Evolutionary conservation across 2,329 filamentous ascomycete genomes (phyloP), one percentile per base, ranked within the genome.

Genomic region (Sarocladium oryzae): DNA sequence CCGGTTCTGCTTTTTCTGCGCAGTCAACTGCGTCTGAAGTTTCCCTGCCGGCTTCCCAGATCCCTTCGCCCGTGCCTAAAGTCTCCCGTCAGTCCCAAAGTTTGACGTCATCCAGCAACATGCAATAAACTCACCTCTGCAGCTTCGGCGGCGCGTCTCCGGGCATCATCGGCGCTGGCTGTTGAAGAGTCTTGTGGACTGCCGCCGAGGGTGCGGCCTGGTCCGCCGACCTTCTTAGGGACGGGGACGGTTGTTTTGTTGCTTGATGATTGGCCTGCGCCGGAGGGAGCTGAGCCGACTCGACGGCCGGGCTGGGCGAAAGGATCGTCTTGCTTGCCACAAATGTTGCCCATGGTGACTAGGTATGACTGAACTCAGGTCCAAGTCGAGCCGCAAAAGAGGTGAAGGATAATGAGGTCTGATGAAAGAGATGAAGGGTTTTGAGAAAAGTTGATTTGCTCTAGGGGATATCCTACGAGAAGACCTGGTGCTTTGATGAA

Each of bases 51-150:
- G 70, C 67, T 72, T 82, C 53, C 67, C 70, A 43, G 75, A 64
- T 30, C 79, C 78, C 58, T 83, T 80, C 18, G 82, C 83, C 56
- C 88, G 79, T 63, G 85, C 84, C 86, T 90, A 51, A 18, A n/a
- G n/a, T n/a, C n/a, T n/a, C n/a, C n/a, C n/a, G n/a, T n/a, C n/a
- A n/a, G n/a, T n/a, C n/a, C n/a, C n/a, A n/a, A n/a, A n/a, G n/a
- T n/a, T n/a, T n/a, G n/a, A n/a, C n/a, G n/a, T n/a, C n/a, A n/a
- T n/a, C n/a, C n/a, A n/a, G n/a, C n/a, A n/a, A n/a, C n/a, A n/a
- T n/a, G n/a, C n/a, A n/a, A n/a, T n/a, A n/a, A n/a, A 72, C 82
- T 64, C 67, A 95, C 90, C 84, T 95, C 88, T 54, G 91, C 91
- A 50, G 90, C 91, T 57, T 82, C 79, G 0, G 89, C 89, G 3